Base-by-base conservation (phyloP, 768 basidiomycete species). In the Pulveroboletus ravenelii region DNA sequence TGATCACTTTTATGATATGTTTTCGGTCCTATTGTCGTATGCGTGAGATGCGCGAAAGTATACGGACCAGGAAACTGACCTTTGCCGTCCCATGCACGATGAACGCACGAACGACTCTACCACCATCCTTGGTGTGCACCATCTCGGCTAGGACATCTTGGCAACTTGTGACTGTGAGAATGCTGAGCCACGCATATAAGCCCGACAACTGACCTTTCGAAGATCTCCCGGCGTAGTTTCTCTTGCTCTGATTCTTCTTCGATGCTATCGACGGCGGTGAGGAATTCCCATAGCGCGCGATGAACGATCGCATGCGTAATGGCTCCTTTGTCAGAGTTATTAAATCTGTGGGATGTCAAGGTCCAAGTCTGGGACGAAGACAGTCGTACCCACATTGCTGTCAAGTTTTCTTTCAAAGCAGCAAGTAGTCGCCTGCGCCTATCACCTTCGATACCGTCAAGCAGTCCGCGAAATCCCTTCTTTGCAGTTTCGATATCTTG, bases 121-220 rank as follows among this genome's bases (percentile, higher is more conserved):
- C 89, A 17, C 93, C 93, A 58, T 95, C 89, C 62, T 82, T 91
- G 14, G 93, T 97, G 61, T 97, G 93, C 0, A 93, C 90, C 78
- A 95, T 89, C 63, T 96, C 93, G 0, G 93, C 85, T 7, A 95
- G 73, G 17, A 86, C 77, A 37, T 95, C 93, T 55, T 90, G 84
- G 58, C 87, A 89, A 45, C 89, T 91, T 29, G 54, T 18, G 30
- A 40, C 14, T 0, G 18, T 58, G 10, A 62, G 40, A 2, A 9
- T 25, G 12, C 17, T 49, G n/a, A 3, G n/a, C 37, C 1, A 42
- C 14, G 2, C 18, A 39, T 23, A 32, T 12, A 27, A n/a, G 12
- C 10, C 12, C n/a, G 20, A 14, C 12, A 17, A 47, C 12, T n/a
- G 6, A 92, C 85, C 75, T 83, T 59, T 94, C 90, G 35, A 92